Base-by-base conservation (phyloP, 805 yeast species). In the Candida piceae region DNA sequence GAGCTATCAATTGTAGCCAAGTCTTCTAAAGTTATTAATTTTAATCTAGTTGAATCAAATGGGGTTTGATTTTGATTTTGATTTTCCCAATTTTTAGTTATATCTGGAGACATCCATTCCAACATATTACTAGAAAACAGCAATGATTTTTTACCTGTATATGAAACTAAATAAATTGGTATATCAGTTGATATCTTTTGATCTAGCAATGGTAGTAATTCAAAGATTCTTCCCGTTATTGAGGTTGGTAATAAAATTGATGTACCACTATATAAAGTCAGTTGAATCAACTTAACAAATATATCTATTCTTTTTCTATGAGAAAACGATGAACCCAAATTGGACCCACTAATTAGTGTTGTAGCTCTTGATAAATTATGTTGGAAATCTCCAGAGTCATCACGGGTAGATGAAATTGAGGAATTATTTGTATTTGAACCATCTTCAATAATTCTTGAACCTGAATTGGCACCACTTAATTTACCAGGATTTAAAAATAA, bases 101-200 rank as follows among this genome's bases (percentile, higher is more conserved):
- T 72, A n/a, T 80, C 72, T 0, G 90, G 75, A 0, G 95, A 79
- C 88, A 93, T 83, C 97, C 97, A 93, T 63, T 93, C 98, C 20
- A 90, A 63, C 81, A 93, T 84, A 38, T 88, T 83, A 11, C 86
- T 76, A 0, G 97, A 96, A 53, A 84, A 86, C 18, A 82, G 73
- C 39, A 93, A 59, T 4, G 82, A 71, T 51, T 90, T 78, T 3
- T 87, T 76, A 18, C 93, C 94, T 0, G 88, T 79, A 49, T 78
- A 80, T 3, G 95, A 78, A n/a, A 84, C 62, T 39, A 87, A 69
- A 23, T 84, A 65, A 8, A 93, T 78, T 0, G 96, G 96, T 10
- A 80, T 72, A 11, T 47, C 46, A 7, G 34, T 30, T 10, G 51
- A 42, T 9, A 56, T 45, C 7, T 37, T 39, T 17, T 46, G 47